Conservation (phyloP, 2,329 filamentous ascomycete genomes). For the Ophiosphaerella narmari region DNA sequence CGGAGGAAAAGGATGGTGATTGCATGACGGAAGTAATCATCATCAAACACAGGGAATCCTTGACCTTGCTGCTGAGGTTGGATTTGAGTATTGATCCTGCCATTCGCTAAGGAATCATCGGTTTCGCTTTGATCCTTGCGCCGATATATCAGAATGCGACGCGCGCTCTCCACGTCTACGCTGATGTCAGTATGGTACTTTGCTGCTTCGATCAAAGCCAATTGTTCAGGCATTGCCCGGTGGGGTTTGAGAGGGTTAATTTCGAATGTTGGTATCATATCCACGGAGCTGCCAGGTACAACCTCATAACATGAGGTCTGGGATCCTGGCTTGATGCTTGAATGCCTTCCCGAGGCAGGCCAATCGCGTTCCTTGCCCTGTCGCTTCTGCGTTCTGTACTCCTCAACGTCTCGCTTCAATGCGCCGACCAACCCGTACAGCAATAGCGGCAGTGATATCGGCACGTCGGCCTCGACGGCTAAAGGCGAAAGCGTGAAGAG, state of each 20-base stretch:
- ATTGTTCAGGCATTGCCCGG: too few relatives aligned
- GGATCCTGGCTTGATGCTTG: not conserved
- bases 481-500: conserved; percentile 24
- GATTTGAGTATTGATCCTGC: conserved; percentile 13
- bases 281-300: not conserved
- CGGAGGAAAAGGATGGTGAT: not conserved
- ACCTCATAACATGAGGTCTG: not conserved
- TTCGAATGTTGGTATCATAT: not conserved
- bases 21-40: conserved; percentile 1
- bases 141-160: conserved; percentile 4
- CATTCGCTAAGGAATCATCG: conserved; percentile 7
- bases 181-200: too few relatives aligned
- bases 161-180: too few relatives aligned
- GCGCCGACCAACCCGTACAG: conserved; percentile 8
- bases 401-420: conserved; percentile 20
- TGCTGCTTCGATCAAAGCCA: too few relatives aligned
- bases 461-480: conserved; percentile 15
- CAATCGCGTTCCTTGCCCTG: conserved; percentile 5
- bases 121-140: conserved; percentile 15
- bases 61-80: conserved; percentile 9
- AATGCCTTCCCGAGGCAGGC: conserved; percentile 1
- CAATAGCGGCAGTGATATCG: conserved; percentile 21
- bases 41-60: conserved; percentile 1
- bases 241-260: too few relatives aligned
- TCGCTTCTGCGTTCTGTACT: conserved; percentile 10